Evolutionary conservation across 2,329 filamentous ascomycete species (phyloP).

Genomic region (Fusarium sp.): DNA sequence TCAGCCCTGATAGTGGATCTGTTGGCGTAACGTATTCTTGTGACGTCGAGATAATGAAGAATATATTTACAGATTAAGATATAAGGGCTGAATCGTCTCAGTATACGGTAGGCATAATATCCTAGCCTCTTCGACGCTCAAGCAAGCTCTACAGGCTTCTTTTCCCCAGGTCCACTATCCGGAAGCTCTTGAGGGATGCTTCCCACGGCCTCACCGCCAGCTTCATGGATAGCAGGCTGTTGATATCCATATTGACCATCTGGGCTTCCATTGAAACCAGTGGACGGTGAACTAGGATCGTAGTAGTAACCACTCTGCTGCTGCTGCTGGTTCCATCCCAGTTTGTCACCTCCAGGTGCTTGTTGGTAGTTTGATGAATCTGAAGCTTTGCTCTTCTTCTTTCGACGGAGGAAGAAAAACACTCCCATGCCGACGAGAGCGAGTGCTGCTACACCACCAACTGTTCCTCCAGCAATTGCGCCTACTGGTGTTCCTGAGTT

Average conservation of each 20-base stretch:
- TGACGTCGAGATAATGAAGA: neutral
- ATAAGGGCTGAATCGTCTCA: neutral
- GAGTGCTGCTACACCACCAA: conserved; percentile 1
- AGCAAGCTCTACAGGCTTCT: conserved; percentile 14
- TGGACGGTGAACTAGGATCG: neutral
- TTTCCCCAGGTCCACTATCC: neutral
- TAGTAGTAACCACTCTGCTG: neutral
- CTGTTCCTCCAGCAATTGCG: conserved; percentile 17
- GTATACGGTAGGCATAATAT: neutral
- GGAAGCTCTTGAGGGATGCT: conserved; percentile 18
- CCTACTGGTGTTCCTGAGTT: neutral
- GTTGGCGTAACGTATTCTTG: neutral
- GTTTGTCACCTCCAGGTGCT: neutral
- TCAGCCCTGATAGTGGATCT: conserved; percentile 16
- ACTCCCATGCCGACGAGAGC: neutral
- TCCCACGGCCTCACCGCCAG: conserved; percentile 1
- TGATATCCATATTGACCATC: neutral
- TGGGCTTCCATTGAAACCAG: neutral
- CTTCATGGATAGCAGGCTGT: conserved; percentile 10
- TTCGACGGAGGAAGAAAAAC: conserved; percentile 3
- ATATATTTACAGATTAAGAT: neutral
- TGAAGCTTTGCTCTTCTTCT: neutral
- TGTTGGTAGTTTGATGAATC: neutral
- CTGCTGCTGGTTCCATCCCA: conserved; percentile 5
- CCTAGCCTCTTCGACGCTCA: neutral